Percentiles rank a stretch among this genome's conserved stretches.
These are phyloP conservation scores for Pneumocystis canis DNA, from an alignment of 1,139 yeast species.

Conservation along the genomic window DNA sequence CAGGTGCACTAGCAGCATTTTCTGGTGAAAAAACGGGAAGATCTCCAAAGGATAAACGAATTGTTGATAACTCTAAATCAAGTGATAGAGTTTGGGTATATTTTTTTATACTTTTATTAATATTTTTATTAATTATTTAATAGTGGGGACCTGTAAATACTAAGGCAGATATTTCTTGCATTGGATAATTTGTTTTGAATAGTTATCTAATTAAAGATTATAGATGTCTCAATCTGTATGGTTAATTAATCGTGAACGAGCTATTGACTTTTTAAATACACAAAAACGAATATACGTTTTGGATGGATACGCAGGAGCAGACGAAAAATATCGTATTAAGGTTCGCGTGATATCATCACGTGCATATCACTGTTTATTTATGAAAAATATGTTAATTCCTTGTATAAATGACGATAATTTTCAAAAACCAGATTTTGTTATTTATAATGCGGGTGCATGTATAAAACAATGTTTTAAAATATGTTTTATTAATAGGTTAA, in stretches of 20 bases:
- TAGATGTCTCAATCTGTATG: slow-evolving; percentile 85
- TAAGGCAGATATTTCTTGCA: slow-evolving; percentile 20
- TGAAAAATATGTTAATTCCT: slow-evolving; percentile 97
- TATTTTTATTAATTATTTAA: background rate
- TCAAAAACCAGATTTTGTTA: slow-evolving; percentile 96
- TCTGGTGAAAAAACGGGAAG: slow-evolving; percentile 96
- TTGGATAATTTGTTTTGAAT: background rate
- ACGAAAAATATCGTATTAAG: slow-evolving; percentile 92
- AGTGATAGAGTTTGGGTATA: slow-evolving; percentile 58
- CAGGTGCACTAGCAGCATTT: slow-evolving; percentile 92
- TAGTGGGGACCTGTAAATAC: slow-evolving; percentile 96
- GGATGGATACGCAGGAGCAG: slow-evolving; percentile 98
- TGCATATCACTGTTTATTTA: slow-evolving; percentile 94
- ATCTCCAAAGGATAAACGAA: slow-evolving; percentile 96
- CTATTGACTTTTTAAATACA: slow-evolving; percentile 90
- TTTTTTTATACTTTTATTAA: background rate
- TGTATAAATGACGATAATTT: slow-evolving; percentile 79
- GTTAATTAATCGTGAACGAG: slow-evolving; percentile 92
- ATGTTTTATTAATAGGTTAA: background rate
- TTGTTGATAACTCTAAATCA: slow-evolving; percentile 86
- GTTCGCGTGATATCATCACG: slow-evolving; percentile 95
- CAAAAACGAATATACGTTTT: slow-evolving; percentile 88
- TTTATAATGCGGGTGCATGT: slow-evolving; percentile 88
- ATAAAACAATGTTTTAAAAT: background rate
- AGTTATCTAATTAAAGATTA: background rate